A percentile compares a stretch with the other conserved stretches of the same genome.
phyloP scores from a whole-genome alignment of 176 grass and related monocot genomes.

The Phoenix roebelenii region DNA sequence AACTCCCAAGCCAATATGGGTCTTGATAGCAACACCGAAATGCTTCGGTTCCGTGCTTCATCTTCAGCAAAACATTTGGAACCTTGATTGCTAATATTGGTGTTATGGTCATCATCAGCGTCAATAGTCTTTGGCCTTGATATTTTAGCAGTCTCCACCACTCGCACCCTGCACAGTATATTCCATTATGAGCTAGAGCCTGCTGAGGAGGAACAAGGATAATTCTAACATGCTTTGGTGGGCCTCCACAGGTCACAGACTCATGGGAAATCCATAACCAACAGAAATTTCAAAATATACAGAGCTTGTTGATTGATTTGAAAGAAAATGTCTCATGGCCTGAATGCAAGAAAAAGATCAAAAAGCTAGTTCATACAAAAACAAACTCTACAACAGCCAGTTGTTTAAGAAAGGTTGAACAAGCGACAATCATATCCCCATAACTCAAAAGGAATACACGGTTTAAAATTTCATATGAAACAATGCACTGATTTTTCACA shows the following conservation, averaged over 20 bases:
- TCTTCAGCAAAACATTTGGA: constrained; percentile 11
- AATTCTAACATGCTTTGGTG: too few species aligned
- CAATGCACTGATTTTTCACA: too few species aligned
- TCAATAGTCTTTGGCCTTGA: constrained; percentile 30
- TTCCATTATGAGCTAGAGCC: background rate
- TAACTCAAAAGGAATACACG: too few species aligned
- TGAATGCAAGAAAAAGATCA: too few species aligned
- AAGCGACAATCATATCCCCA: too few species aligned
- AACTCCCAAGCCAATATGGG: constrained; percentile 83
- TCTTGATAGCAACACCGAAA: constrained; percentile 61
- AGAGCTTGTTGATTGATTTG: too few species aligned
- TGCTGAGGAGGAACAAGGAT: background rate
- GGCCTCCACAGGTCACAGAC: constrained; percentile 1
- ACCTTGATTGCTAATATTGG: background rate
- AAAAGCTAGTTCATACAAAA: too few species aligned
- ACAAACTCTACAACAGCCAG: too few species aligned
- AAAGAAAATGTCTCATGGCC: too few species aligned
- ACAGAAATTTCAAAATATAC: too few species aligned
- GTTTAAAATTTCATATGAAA: too few species aligned
- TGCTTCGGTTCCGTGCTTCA: constrained; percentile 34
- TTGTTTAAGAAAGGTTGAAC: too few species aligned
- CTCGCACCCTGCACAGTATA: constrained; percentile 42
- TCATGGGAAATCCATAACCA: background rate
- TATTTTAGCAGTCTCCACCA: constrained; percentile 50
- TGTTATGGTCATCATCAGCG: constrained; percentile 13